Base-by-base conservation (phyloP, 1,284 basidiomycete species). In the Tilletia indica region DNA sequence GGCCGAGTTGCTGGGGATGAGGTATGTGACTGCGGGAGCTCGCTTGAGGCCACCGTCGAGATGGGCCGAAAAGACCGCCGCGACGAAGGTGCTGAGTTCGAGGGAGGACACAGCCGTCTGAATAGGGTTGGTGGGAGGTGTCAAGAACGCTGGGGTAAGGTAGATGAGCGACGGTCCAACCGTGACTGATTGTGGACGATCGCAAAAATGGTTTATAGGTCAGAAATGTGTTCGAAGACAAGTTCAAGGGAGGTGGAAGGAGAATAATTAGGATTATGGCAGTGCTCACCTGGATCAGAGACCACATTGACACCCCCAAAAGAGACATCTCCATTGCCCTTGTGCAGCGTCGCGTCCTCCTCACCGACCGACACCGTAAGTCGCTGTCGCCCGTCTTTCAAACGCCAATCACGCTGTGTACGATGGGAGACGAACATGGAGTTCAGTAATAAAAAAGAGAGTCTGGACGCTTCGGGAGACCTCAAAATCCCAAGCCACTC, bases 1-100 rank as follows among this genome's bases (percentile, higher is more conserved):
- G 0, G 94, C 97, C 38, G 87, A 85, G 81, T 99, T 98, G 56
- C 89, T 90, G 0, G 97, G 97, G 34, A 97, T 90, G 61, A 99
- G 89, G 74, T 94, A 89, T 1, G 93, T 92, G 4, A 92, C 91
- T 9, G 89, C 89, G 0, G 92, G 90, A 21, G 88, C 76, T 8
- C 74, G 68, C 67, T 79, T 78, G 36, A 81, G 69, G 0, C 72
- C 70, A 25, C 73, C 74, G 64, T 80, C 77, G 34, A 80, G 69
- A 36, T 78, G 78, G 14, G 80, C 76, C 48, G 76, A 78, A 2
- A 93, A 91, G 0, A 80, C 72, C 45, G 80, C 76, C 2, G 94
- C 93, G 54, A 98, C 89, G 86, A 95, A 99, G 1, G 91, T 90
- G 6, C 63, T 61, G 4, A 77, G 68, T 2, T 49, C 56, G 2